Evolutionary conservation across 169 alveolate species (phyloP).

Genomic region (Cyclospora cayetanensis): DNA sequence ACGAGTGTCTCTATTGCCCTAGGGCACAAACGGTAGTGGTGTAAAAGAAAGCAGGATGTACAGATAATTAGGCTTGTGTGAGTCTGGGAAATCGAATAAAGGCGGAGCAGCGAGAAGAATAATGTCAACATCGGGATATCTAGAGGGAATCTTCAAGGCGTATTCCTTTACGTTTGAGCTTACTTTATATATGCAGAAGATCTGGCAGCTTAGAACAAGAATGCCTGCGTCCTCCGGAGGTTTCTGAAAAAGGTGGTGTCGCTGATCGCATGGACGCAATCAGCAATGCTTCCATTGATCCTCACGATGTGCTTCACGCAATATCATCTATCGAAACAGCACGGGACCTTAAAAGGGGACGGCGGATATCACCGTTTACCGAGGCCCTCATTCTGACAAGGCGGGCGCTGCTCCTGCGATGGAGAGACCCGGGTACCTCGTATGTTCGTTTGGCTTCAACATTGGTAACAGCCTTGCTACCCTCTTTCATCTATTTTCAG

Average conservation of each 20-base stretch:
- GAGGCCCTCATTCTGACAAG: conserved; percentile 33
- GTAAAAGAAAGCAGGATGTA: too few relatives aligned
- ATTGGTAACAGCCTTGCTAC: conserved; percentile 47
- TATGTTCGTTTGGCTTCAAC: conserved; percentile 35
- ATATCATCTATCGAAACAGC: conserved; percentile 6
- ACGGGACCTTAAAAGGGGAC: neutral
- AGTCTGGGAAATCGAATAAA: too few relatives aligned
- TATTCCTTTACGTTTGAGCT: too few relatives aligned
- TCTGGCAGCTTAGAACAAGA: neutral
- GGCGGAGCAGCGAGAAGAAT: too few relatives aligned
- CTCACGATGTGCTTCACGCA: neutral
- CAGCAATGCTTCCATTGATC: neutral
- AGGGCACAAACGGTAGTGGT: too few relatives aligned
- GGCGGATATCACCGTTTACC: conserved; percentile 14
- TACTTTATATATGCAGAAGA: neutral
- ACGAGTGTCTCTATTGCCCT: too few relatives aligned
- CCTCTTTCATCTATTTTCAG: conserved; percentile 46
- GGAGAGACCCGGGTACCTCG: conserved; percentile 55
- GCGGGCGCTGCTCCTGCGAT: conserved; percentile 35
- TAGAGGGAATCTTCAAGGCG: too few relatives aligned
- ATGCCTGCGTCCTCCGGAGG: neutral
- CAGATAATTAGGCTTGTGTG: too few relatives aligned
- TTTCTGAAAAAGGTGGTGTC: too few relatives aligned
- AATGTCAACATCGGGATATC: too few relatives aligned
- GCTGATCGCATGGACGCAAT: neutral